Evolutionary conservation across 805 yeast genomes (phyloP), one percentile per base, ranked within the genome.

Genomic region (Cyberlindnera subsufficiens): DNA sequence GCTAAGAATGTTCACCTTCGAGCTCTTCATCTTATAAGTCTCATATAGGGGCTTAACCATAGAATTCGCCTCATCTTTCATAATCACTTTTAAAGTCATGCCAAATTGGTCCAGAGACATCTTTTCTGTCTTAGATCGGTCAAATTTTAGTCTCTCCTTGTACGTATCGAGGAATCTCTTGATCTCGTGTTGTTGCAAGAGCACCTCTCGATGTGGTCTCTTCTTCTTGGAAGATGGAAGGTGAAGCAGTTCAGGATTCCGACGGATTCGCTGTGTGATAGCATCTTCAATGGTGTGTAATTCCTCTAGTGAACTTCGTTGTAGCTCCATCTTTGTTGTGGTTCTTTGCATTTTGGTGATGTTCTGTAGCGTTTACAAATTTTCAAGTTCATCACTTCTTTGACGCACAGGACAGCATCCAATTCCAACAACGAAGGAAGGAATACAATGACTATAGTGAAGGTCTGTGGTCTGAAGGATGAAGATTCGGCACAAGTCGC

Each of bases 381-480:
- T 13, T 33, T 33, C 17, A 15, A 18, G 13, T 33, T 15, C 18
- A 33, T 11, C 16, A 30, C 17, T n/a, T 3, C 14, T 17, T 32
- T 33, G 8, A 16, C n/a, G 4, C 22, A 15, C 14, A 16, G 8
- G 11, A 22, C 3, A 22, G 6, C 10, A 9, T 11, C 8, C 27
- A 11, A 5, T 11, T 22, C 27, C 27, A 22, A 9, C 27, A 15
- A 30, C 32, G 15, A 14, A 30, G 32, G 17, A 30, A 5, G 14
- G 16, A 15, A 30, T 15, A 25, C 18, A 9, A 51, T 51, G 52
- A 59, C 64, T 4, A 35, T 86, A n/a, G 84, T 85, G 5, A 91
- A 91, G 58, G 79, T 91, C 4, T 91, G 99, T 60, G 99, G 99
- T 0, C 59, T 91, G 18, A 75, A 76, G 50, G 70, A 82, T 3